phyloP scores from a whole-genome alignment of 2,329 filamentous ascomycete genomes.

The Ascocoryne sarcoides region DNA sequence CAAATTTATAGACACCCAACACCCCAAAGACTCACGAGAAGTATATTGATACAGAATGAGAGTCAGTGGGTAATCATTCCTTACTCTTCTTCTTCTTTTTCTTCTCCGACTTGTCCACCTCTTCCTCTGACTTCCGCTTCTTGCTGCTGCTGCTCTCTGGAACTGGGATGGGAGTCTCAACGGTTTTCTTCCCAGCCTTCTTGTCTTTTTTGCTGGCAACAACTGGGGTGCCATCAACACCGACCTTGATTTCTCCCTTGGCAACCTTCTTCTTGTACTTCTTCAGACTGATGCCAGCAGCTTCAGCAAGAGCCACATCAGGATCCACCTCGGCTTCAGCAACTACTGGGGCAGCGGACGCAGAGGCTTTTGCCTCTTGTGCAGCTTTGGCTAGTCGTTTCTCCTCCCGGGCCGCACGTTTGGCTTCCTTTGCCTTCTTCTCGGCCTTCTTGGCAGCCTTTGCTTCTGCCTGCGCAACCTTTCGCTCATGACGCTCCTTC shows the following conservation, averaged over 20 bases:
- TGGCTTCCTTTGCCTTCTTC: slow-evolving; percentile 30
- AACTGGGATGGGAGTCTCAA: slow-evolving; percentile 28
- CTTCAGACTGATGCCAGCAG: slow-evolving; percentile 61
- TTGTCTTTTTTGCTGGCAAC: slow-evolving; percentile 58
- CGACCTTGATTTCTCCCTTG: slow-evolving; percentile 63
- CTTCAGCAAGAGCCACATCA: slow-evolving; percentile 45
- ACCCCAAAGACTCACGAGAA: not conserved
- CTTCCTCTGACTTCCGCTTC: slow-evolving; percentile 58
- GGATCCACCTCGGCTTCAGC: slow-evolving; percentile 31
- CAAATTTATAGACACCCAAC: not conserved
- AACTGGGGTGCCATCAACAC: slow-evolving; percentile 54
- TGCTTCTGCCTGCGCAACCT: slow-evolving; percentile 21
- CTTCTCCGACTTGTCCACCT: slow-evolving; percentile 50
- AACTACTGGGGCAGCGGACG: slow-evolving; percentile 34
- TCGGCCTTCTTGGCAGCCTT: slow-evolving; percentile 33
- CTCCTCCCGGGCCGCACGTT: not conserved
- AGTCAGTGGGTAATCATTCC: not conserved
- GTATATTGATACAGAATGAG: not conserved
- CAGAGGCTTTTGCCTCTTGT: slow-evolving; percentile 20
- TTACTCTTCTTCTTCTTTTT: slow-evolving; percentile 46
- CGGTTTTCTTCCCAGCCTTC: slow-evolving; percentile 44
- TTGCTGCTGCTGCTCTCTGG: slow-evolving; percentile 42
- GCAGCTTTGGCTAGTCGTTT: slow-evolving; percentile 14
- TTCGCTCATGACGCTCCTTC: slow-evolving; percentile 23
- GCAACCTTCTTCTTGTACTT: slow-evolving; percentile 75